Conservation (phyloP, 2,329 filamentous ascomycete genomes). For the Cytospora mali region DNA sequence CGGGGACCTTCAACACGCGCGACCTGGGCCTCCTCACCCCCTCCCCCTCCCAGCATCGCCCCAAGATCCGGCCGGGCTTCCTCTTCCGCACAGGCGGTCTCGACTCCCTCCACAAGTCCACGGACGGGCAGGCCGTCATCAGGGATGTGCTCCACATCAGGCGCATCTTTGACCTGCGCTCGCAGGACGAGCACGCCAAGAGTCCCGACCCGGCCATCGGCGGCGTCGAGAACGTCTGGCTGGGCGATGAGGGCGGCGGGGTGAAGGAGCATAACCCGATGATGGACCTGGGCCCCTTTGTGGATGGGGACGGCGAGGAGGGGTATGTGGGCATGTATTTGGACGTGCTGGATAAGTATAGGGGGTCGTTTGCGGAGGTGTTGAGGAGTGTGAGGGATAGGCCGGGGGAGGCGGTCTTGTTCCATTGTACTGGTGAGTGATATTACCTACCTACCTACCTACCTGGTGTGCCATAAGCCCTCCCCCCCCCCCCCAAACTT, state of each 20-base stretch:
- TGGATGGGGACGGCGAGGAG: conserved; percentile 46
- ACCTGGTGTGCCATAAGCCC: not conserved
- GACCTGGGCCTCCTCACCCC: conserved; percentile 50
- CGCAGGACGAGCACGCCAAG: conserved; percentile 44
- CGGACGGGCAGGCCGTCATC: conserved; percentile 43
- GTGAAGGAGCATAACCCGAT: conserved; percentile 39
- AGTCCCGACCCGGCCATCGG: conserved; percentile 49
- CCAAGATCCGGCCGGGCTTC: conserved; percentile 44
- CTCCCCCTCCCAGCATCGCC: conserved; percentile 23
- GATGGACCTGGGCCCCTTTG: conserved; percentile 46
- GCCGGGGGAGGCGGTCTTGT: conserved; percentile 48
- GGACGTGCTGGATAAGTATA: conserved; percentile 48
- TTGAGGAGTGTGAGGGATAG: conserved; percentile 52
- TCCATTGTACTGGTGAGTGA: conserved; percentile 58
- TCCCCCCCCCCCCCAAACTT: not conserved
- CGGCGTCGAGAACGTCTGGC: conserved; percentile 51
- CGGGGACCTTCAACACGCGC: conserved; percentile 54
- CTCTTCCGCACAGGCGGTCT: conserved; percentile 53
- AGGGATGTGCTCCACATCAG: conserved; percentile 42
- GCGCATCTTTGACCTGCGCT: conserved; percentile 56
- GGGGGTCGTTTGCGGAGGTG: conserved; percentile 45
- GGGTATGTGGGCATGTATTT: conserved; percentile 53
- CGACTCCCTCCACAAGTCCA: conserved; percentile 35
- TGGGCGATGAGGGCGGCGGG: conserved; percentile 34
- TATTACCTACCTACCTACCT: not conserved